Conservation (phyloP, 2,329 filamentous ascomycete species). For the Diaporthe eres region DNA sequence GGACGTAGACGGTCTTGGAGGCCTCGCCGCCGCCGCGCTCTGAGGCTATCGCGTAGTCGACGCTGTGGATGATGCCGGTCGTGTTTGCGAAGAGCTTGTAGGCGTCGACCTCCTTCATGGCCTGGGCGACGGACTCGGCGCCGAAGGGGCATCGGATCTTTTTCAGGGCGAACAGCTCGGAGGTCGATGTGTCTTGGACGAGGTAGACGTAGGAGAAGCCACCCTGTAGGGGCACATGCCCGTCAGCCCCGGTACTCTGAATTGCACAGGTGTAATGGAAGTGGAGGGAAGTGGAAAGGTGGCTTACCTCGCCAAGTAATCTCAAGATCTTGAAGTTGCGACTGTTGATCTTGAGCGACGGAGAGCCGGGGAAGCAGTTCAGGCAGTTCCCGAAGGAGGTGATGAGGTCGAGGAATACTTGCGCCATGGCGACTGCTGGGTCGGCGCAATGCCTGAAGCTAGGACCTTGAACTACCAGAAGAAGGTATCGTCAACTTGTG, state of each 20-base stretch:
- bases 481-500: neutral
- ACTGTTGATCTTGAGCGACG: constrained; percentile 94
- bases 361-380: constrained; percentile 94
- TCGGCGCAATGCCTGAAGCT: neutral
- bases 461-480: neutral
- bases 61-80: constrained; percentile 86
- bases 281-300: neutral
- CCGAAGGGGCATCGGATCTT: constrained; percentile 99
- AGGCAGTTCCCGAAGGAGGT: constrained; percentile 96
- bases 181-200: constrained; percentile 88
- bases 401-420: constrained; percentile 88
- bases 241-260: neutral
- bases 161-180: constrained; percentile 92
- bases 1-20: constrained; percentile 95
- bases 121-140: constrained; percentile 93
- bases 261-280: neutral
- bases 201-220: constrained; percentile 99
- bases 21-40: constrained; percentile 75
- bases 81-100: constrained; percentile 90
- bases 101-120: constrained; percentile 96
- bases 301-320: constrained; percentile 85
- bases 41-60: constrained; percentile 86
- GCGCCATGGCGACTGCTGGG: constrained; percentile 72
- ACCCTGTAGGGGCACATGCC: constrained; percentile 67
- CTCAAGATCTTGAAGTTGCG: constrained; percentile 96